Conservation (phyloP, 345 rosid genomes). For the Turnera subulata region DNA sequence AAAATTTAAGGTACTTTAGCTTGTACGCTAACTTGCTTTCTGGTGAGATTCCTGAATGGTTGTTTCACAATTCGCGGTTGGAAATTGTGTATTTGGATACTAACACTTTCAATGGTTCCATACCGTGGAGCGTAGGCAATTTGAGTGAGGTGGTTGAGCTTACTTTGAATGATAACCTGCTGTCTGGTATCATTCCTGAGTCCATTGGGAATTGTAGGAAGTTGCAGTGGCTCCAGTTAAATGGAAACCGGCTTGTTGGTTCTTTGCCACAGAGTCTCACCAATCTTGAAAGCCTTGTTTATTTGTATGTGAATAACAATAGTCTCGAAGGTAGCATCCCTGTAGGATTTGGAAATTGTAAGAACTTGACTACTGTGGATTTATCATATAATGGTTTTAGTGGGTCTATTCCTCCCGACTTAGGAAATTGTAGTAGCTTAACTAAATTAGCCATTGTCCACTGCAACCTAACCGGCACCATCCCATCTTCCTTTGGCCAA, state of each 20-base stretch:
- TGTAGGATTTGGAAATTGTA: conserved; percentile 40
- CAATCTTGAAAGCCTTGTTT: conserved; percentile 47
- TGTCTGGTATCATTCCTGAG: conserved; percentile 64
- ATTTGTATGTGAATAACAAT: conserved; percentile 37
- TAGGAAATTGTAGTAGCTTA: conserved; percentile 58
- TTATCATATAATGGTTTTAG: conserved; percentile 55
- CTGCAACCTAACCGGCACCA: conserved; percentile 49
- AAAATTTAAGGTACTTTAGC: conserved; percentile 24
- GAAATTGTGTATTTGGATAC: conserved; percentile 30
- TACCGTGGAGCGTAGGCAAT: conserved; percentile 53
- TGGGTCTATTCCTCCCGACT: conserved; percentile 52
- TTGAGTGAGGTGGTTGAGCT: conserved; percentile 35
- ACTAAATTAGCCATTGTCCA: conserved; percentile 31
- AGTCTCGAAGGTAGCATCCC: conserved; percentile 47
- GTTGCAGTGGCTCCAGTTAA: conserved; percentile 41
- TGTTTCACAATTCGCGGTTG: conserved; percentile 42
- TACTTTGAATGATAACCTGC: conserved; percentile 35
- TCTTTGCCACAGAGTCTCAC: conserved; percentile 52
- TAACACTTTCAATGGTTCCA: conserved; percentile 60
- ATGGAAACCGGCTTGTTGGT: conserved; percentile 47
- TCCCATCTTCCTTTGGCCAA: conserved; percentile 67
- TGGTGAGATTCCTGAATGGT: conserved; percentile 52
- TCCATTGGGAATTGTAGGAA: conserved; percentile 56
- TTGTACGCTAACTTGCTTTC: conserved; percentile 47
- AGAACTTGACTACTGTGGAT: conserved; percentile 43